A percentile compares a stretch with the other conserved stretches of the same genome.
These are phyloP conservation scores for Myrica gale DNA, from an alignment of 306 rosid species.

Conservation along the genomic window DNA sequence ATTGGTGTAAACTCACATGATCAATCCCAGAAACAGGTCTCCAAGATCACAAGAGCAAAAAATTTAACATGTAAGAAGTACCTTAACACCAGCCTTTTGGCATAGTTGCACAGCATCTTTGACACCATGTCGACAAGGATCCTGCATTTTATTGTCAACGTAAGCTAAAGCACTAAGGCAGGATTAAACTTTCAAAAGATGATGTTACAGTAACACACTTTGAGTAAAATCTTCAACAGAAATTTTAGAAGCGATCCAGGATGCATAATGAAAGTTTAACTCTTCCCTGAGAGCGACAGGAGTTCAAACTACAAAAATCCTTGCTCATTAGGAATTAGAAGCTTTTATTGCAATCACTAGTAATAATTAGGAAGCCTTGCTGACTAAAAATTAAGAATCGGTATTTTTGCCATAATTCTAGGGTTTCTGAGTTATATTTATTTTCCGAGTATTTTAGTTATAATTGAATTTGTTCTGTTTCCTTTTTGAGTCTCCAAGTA, in stretches of 20 bases:
- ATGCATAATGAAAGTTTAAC: too few species aligned
- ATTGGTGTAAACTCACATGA: neutral
- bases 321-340: too few species aligned
- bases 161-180: neutral
- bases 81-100: constrained; percentile 96
- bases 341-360: too few species aligned
- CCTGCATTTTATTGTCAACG: constrained; percentile 48
- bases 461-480: too few species aligned
- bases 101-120: constrained; percentile 70
- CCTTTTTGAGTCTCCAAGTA: too few species aligned
- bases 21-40: constrained; percentile 7
- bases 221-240: neutral
- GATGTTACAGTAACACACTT: neutral
- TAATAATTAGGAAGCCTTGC: too few species aligned
- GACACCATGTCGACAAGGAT: constrained; percentile 90
- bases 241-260: neutral
- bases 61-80: constrained; percentile 26
- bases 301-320: too few species aligned
- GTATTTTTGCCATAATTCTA: too few species aligned
- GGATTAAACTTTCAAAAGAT: neutral
- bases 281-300: too few species aligned
- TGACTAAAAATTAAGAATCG: too few species aligned
- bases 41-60: constrained; percentile 9
- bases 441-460: too few species aligned
- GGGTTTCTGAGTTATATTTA: too few species aligned